A percentile compares a stretch with the other conserved stretches of the same genome.
Evolutionary conservation across 306 rosid genomes (phyloP).

Genomic region (Argentina anserina): DNA sequence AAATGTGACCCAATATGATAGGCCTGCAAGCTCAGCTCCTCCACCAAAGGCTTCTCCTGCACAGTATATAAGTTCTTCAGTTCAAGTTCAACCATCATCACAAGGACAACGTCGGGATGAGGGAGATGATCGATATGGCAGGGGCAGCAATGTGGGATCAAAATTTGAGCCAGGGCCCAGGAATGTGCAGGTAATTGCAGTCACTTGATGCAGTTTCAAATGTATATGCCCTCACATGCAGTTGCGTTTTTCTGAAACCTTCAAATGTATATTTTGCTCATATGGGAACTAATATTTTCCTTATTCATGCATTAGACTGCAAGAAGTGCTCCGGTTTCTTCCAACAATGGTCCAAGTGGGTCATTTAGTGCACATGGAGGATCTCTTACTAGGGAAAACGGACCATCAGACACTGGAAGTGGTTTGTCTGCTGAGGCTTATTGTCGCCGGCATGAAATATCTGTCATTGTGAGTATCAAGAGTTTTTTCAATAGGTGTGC

Average conservation of each 20-base stretch:
- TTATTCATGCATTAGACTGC: conserved; percentile 47
- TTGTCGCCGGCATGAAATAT: conserved; percentile 81
- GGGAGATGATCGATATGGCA: conserved; percentile 54
- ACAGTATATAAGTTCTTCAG: conserved; percentile 65
- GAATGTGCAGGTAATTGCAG: conserved; percentile 45
- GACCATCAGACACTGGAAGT: conserved; percentile 57
- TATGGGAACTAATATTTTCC: conserved; percentile 6
- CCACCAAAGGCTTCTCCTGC: conserved; percentile 48
- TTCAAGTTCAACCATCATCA: conserved; percentile 64
- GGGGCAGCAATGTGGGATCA: conserved; percentile 48
- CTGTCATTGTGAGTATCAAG: conserved; percentile 59
- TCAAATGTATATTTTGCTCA: too few relatives aligned
- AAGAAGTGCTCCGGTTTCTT: conserved; percentile 40
- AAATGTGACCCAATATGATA: conserved; percentile 91
- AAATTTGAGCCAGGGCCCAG: conserved; percentile 50
- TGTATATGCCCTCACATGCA: not conserved
- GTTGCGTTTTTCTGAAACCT: not conserved
- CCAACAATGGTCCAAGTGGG: conserved; percentile 48
- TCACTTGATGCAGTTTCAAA: not conserved
- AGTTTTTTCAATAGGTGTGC: not conserved
- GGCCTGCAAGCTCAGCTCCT: conserved; percentile 53
- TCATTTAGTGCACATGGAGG: conserved; percentile 40
- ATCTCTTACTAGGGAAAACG: conserved; percentile 43
- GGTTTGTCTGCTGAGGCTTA: conserved; percentile 71
- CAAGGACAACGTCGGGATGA: conserved; percentile 54